These are phyloP conservation scores for Ogataea parapolymorpha DNA, from an alignment of 805 yeast species.

Conservation along the genomic window DNA sequence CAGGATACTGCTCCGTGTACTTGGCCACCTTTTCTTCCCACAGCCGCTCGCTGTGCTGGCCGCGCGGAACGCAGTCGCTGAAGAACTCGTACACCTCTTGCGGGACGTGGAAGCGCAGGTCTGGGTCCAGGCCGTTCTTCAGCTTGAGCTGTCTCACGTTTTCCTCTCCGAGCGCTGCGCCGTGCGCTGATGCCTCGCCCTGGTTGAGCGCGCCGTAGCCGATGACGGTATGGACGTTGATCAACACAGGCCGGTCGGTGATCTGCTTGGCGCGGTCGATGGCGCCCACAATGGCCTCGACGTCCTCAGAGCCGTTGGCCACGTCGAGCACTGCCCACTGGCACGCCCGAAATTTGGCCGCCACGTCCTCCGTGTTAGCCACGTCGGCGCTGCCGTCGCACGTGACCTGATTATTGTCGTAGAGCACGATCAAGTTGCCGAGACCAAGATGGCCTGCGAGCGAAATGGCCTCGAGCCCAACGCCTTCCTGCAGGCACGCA, in stretches of 20 bases:
- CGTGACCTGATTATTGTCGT: constrained; percentile 95
- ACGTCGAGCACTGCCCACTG: constrained; percentile 89
- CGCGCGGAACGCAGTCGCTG: constrained; percentile 52
- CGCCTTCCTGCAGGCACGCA: constrained; percentile 98
- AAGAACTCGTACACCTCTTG: constrained; percentile 76
- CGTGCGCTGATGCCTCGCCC: constrained; percentile 93
- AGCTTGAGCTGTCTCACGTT: constrained; percentile 83
- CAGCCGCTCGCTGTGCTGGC: constrained; percentile 61
- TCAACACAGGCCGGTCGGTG: constrained; percentile 81
- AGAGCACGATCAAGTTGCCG: constrained; percentile 87
- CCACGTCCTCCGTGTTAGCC: constrained; percentile 92
- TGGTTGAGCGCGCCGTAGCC: constrained; percentile 84
- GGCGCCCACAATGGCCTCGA: constrained; percentile 63
- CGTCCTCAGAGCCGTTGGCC: constrained; percentile 74
- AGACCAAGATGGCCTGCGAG: constrained; percentile 94
- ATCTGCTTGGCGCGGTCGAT: constrained; percentile 71
- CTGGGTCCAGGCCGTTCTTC: constrained; percentile 83
- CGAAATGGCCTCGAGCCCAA: constrained; percentile 88
- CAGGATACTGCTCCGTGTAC: constrained; percentile 69
- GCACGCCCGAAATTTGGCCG: constrained; percentile 79
- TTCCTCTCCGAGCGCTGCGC: constrained; percentile 90
- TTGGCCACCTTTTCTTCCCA: constrained; percentile 65
- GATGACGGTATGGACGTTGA: constrained; percentile 85
- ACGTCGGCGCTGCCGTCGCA: constrained; percentile 90
- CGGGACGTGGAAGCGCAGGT: constrained; percentile 72